These are phyloP conservation scores for Sungouiella blattae DNA, from an alignment of 805 yeast species.

Conservation along the genomic window DNA sequence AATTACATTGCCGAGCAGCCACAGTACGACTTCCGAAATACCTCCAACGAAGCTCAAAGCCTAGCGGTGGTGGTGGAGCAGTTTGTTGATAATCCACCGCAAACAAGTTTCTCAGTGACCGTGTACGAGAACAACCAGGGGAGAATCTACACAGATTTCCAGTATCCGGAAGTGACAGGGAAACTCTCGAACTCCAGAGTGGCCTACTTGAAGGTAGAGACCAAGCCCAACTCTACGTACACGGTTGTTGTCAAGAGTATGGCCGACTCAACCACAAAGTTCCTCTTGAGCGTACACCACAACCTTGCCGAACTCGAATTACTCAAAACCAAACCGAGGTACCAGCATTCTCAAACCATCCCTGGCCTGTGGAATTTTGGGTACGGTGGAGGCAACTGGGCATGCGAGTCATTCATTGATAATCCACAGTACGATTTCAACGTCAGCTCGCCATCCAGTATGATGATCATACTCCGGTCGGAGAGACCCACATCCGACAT, in stretches of 20 bases:
- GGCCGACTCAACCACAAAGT: conserved; percentile 15
- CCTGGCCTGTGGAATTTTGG: conserved; percentile 45
- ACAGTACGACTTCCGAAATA: conserved; percentile 42
- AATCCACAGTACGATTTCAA: conserved; percentile 53
- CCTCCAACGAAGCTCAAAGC: conserved; percentile 19
- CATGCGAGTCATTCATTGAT: conserved; percentile 38
- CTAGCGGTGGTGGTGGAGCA: conserved; percentile 15
- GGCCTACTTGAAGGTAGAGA: conserved; percentile 27
- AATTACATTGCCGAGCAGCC: conserved; percentile 31
- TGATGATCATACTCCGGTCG: conserved; percentile 11
- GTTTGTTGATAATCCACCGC: not conserved
- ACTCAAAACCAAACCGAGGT: conserved; percentile 28
- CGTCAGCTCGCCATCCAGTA: conserved; percentile 4
- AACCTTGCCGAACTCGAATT: conserved; percentile 22
- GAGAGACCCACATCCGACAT: conserved; percentile 25
- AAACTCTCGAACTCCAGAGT: conserved; percentile 37
- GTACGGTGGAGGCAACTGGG: conserved; percentile 55
- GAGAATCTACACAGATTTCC: conserved; percentile 9
- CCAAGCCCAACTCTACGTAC: conserved; percentile 23
- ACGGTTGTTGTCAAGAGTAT: conserved; percentile 21
- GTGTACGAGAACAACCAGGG: conserved; percentile 2
- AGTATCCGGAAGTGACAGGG: conserved; percentile 17
- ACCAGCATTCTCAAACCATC: conserved; percentile 15
- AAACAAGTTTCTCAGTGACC: not conserved
- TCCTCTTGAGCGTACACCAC: conserved; percentile 23